A percentile compares a stretch with the other conserved stretches of the same genome.
Evolutionary conservation across 352 stramenopile genomes (phyloP).

Genomic region (Plasmopara muralis): DNA sequence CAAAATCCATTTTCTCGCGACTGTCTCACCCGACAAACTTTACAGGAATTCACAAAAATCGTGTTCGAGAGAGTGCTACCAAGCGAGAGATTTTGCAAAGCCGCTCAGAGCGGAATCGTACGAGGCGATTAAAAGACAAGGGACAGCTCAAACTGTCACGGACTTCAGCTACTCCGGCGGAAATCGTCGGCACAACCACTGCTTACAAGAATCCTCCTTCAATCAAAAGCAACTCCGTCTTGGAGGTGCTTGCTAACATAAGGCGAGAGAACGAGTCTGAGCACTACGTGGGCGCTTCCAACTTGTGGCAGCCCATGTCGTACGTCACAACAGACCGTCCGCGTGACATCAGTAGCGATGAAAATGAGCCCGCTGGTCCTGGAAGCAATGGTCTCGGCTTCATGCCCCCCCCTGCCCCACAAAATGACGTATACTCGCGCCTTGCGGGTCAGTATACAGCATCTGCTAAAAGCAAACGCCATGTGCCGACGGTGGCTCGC

Average conservation of each 20-base stretch:
- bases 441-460: conserved; percentile 77
- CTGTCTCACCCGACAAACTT: conserved; percentile 85
- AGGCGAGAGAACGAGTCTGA: conserved; percentile 69
- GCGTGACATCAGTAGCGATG: conserved; percentile 34
- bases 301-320: conserved; percentile 38
- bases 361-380: conserved; percentile 12
- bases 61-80: conserved; percentile 63
- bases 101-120: conserved; percentile 64
- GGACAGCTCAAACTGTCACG: conserved; percentile 42
- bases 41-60: conserved; percentile 85
- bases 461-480: conserved; percentile 75
- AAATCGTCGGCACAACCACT: conserved; percentile 32
- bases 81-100: conserved; percentile 79
- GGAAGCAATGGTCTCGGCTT: conserved; percentile 13
- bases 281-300: conserved; percentile 33
- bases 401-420: conserved; percentile 47
- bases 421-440: conserved; percentile 73
- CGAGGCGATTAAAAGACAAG: conserved; percentile 62
- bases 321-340: conserved; percentile 32
- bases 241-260: conserved; percentile 81
- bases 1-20: conserved; percentile 74
- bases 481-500: conserved; percentile 30
- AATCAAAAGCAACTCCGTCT: conserved; percentile 56
- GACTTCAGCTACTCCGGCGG: conserved; percentile 41
- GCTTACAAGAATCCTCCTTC: conserved; percentile 43